Base-by-base conservation (phyloP, 2,329 filamentous ascomycete species). In the Pyrenophora teres region DNA sequence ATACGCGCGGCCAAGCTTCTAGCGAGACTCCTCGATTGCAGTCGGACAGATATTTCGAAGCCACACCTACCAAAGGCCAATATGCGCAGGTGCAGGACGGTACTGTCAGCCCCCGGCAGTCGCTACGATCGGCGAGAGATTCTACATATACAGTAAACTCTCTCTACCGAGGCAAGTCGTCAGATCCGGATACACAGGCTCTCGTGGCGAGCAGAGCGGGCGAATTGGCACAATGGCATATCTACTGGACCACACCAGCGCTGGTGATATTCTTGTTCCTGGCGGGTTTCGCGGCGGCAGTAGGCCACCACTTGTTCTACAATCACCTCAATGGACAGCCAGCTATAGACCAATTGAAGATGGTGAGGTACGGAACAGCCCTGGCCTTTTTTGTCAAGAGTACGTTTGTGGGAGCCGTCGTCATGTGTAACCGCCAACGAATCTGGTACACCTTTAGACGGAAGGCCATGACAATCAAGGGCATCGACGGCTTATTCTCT, bases 381-480 rank as follows among this genome's bases (percentile, higher is more conserved):
- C 42, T 74, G 50, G 71, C 71, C 3, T 74, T 73, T 47, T 74
- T 74, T 30, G 66, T 69, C 1, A 74, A 73, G 51, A 68, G 68
- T 30, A 72, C 65, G 21, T 59, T 74, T 36, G 71, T 73, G 7
- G 70, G 68, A 6, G 58, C 60, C 3, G 64, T 69, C 8, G 59
- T 74, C 16, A 55, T 74, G 33, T 69, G 69, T 48, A 74, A 74
- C 42, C 59, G 70, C 30, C 72, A 74, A 43, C 53, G 71, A 25
- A 73, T 74, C 56, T 74, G 72, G 72, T 63, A 69, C 35, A 74
- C 72, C 0, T 68, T 74, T 47, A 59, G 71, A 35, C 59, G 49
- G 6, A 71, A 69, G 40, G 70, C 71, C 1, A 68, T 74, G 69
- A 74, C 72, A 3, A 66, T 74, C 39, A 63, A 60, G 10, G 71